Evolutionary conservation across 768 basidiomycete species (phyloP), one percentile per base, ranked within the genome.

Genomic region (Kwoniella sp.): DNA sequence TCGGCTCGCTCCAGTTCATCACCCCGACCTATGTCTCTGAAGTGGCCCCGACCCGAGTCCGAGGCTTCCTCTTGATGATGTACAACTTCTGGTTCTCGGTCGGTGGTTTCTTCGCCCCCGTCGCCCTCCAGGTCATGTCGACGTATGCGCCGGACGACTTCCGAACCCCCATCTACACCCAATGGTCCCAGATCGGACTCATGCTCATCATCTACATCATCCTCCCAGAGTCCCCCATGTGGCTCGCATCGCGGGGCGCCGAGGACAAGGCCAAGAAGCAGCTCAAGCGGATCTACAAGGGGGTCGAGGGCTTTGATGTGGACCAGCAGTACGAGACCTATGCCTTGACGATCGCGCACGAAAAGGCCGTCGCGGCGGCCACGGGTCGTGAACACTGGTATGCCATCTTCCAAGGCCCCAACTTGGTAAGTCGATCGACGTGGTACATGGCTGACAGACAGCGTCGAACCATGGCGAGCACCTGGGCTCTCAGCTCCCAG

Each of bases 11-110:
- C 7, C 54, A 56, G 39, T 48, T 50, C 41, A 50, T 49, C 40
- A 49, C 42, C 10, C 54, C 54, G 2, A 56, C 47, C 17, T 62
- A 57, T 36, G 48, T 62, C 26, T 45, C 50, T 19, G 60, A 62
- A 37, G 34, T 53, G 10, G 50, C 60, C 1, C 56, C 60, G 0
- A 46, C 48, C 11, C 46, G 56, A 37, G 28, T 62, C 20, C 15
- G 56, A 50, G 60, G 60, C 11, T 39, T 53, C 45, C 40, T 52
- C 25, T 25, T 53, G 28, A 46, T 52, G 31, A 31, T 47, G 31
- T 58, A 58, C 50, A 49, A 48, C 29, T 58, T 42, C 46, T 52
- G 49, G 53, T 52, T 50, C 39, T 36, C 32, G 6, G 38, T 58
- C 19, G 56, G 50, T 2, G 36, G 50, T 7, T 41, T 53, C 38